Conservation (phyloP, 192 early-diverging fungal genomes). For the Backusella liffmaniae region DNA sequence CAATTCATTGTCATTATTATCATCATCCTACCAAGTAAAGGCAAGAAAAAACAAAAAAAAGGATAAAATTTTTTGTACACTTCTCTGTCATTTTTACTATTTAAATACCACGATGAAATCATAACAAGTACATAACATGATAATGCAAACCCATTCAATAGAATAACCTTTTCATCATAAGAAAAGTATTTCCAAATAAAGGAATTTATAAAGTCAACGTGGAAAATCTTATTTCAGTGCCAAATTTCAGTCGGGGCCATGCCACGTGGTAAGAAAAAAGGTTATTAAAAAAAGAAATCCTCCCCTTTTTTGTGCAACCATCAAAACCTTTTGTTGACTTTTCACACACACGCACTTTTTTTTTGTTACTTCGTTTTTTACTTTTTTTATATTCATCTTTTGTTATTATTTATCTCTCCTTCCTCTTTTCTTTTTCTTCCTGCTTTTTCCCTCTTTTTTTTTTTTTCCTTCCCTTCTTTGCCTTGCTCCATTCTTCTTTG, state of each 20-base stretch:
- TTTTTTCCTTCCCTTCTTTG: neutral
- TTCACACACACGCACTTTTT: neutral
- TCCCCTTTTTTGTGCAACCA: neutral
- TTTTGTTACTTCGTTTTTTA: constrained; percentile 4
- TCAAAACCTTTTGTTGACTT: neutral
- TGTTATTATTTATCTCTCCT: neutral
- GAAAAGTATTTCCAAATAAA: neutral
- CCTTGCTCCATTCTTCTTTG: neutral
- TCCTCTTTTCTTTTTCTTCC: constrained; percentile 6
- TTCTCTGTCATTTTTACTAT: no score
- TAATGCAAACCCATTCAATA: no score
- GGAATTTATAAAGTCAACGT: neutral
- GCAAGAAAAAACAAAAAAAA: no score
- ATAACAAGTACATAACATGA: no score
- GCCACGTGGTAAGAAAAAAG: constrained; percentile 7
- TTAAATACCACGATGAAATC: no score
- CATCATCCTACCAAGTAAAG: no score
- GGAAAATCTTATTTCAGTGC: neutral
- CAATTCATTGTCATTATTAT: no score
- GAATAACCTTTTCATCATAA: neutral
- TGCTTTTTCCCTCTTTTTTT: neutral
- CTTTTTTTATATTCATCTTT: constrained; percentile 8
- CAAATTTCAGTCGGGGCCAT: neutral
- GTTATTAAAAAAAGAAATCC: neutral
- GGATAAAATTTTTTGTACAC: no score